These are phyloP conservation scores for Phoenix dactylifera DNA, from an alignment of 176 grass and related monocot genomes.

Conservation along the genomic window DNA sequence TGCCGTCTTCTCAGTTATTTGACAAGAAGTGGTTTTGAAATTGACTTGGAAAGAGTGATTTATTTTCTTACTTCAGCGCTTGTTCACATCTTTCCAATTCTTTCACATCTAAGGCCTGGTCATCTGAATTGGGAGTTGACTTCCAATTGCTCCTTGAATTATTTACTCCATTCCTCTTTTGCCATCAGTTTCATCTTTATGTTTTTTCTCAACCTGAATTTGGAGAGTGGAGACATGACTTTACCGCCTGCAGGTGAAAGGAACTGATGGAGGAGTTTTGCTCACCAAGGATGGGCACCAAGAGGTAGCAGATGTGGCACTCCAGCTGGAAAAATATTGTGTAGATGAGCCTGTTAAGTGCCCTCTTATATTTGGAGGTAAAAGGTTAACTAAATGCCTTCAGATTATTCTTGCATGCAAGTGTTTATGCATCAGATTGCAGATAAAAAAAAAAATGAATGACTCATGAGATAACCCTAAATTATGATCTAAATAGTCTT, in stretches of 20 bases:
- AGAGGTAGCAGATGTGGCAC: conserved; percentile 50
- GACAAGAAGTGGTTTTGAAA: no score
- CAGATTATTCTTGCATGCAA: background rate
- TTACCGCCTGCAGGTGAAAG: conserved; percentile 43
- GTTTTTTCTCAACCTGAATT: background rate
- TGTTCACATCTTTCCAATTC: no score
- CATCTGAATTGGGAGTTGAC: no score
- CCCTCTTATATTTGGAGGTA: conserved; percentile 86
- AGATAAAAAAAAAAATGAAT: background rate
- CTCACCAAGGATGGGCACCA: conserved; percentile 44
- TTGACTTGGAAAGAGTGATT: no score
- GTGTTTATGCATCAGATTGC: background rate
- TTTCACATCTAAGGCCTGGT: no score
- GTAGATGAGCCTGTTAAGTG: conserved; percentile 69
- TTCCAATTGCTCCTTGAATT: no score
- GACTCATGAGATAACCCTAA: no score
- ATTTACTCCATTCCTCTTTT: background rate
- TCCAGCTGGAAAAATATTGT: conserved; percentile 55
- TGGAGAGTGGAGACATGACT: background rate
- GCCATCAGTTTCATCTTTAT: background rate
- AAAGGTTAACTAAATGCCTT: background rate
- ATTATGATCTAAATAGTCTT: no score
- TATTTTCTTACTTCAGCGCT: no score
- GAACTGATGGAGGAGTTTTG: conserved; percentile 67
- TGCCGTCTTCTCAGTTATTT: no score